These are phyloP conservation scores for Choanephora cucurbitarum DNA, from an alignment of 371 early-diverging fungal species.

Conservation along the genomic window DNA sequence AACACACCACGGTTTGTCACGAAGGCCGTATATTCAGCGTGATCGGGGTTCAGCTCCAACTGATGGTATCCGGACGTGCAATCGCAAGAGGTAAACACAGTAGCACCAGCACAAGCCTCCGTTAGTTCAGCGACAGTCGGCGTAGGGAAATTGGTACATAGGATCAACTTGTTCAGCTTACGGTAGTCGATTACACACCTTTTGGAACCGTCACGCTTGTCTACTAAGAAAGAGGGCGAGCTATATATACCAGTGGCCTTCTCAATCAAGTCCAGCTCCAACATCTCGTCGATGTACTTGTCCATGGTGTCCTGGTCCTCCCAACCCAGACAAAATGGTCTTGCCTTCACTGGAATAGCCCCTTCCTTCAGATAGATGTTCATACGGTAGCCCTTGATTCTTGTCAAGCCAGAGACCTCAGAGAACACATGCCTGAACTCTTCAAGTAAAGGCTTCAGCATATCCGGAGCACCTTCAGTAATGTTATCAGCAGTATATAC, in stretches of 20 bases:
- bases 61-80: slow-evolving; percentile 47
- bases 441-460: background rate
- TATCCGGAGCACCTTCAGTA: background rate
- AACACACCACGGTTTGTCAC: slow-evolving; percentile 19
- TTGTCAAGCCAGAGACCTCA: slow-evolving; percentile 9
- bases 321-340: slow-evolving; percentile 21
- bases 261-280: slow-evolving; percentile 20
- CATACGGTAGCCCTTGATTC: slow-evolving; percentile 5
- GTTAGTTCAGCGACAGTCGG: slow-evolving; percentile 36
- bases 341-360: slow-evolving; percentile 9
- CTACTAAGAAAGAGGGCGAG: slow-evolving; percentile 50
- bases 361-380: background rate
- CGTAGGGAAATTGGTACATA: slow-evolving; percentile 29
- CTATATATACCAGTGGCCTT: slow-evolving; percentile 20
- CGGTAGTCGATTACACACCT: slow-evolving; percentile 52
- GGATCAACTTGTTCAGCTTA: slow-evolving; percentile 36
- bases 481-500: slow-evolving; percentile 2
- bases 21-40: slow-evolving; percentile 44
- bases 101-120: slow-evolving; percentile 16
- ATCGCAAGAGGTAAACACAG: slow-evolving; percentile 41
- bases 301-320: slow-evolving; percentile 17
- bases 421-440: slow-evolving; percentile 9
- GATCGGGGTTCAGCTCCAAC: slow-evolving; percentile 23
- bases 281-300: slow-evolving; percentile 3
- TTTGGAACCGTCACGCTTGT: slow-evolving; percentile 47